Evolutionary conservation across 2,329 filamentous ascomycete species (phyloP).

Genomic region (Verticillium klebahnii): DNA sequence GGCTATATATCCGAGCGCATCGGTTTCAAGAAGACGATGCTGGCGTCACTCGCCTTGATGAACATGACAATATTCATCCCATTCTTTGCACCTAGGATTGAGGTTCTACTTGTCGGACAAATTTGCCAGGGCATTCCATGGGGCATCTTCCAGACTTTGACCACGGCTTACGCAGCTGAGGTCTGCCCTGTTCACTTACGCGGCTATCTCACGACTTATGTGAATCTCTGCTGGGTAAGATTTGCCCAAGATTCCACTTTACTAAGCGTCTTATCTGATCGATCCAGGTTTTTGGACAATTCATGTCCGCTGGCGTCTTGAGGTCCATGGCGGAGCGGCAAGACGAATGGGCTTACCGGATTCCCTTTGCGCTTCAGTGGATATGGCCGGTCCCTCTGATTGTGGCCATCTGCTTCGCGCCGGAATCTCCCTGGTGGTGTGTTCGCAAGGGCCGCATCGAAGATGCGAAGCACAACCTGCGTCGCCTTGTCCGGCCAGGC

Average conservation of each 20-base stretch:
- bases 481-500: slow-evolving; percentile 23
- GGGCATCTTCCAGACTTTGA: slow-evolving; percentile 41
- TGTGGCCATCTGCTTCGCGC: slow-evolving; percentile 36
- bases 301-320: slow-evolving; percentile 38
- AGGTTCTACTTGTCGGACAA: slow-evolving; percentile 34
- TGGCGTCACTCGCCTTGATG: neutral
- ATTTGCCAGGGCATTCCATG: slow-evolving; percentile 42
- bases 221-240: slow-evolving; percentile 34
- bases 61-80: neutral
- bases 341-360: slow-evolving; percentile 39
- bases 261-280: slow-evolving; percentile 26
- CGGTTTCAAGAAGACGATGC: neutral
- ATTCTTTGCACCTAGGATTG: neutral
- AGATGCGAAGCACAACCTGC: slow-evolving; percentile 32
- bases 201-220: slow-evolving; percentile 39
- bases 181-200: slow-evolving; percentile 39
- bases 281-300: slow-evolving; percentile 40
- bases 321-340: slow-evolving; percentile 29
- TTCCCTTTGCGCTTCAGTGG: slow-evolving; percentile 47
- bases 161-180: slow-evolving; percentile 44
- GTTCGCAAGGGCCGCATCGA: slow-evolving; percentile 34
- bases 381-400: slow-evolving; percentile 40
- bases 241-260: too few species aligned
- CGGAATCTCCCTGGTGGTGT: slow-evolving; percentile 47
- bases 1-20: neutral